phyloP scores from a whole-genome alignment of 768 basidiomycete species.

The Tulasnella sp. region DNA sequence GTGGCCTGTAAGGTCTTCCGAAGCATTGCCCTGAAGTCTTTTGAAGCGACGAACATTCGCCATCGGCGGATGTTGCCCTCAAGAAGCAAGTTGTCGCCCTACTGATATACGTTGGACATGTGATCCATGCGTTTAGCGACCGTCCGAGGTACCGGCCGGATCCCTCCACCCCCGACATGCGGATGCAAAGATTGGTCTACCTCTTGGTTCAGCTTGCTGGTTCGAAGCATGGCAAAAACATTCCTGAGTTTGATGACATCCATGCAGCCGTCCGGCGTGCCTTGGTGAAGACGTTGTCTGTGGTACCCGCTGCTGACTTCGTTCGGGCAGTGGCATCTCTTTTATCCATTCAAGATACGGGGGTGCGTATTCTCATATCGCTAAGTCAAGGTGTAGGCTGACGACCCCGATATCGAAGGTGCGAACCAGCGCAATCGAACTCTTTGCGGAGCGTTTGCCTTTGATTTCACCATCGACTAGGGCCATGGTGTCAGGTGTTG shows the following conservation, averaged over 20 bases:
- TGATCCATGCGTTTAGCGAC: constrained; percentile 30
- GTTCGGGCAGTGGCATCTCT: constrained; percentile 43
- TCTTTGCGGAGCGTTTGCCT: constrained; percentile 54
- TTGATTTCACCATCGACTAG: constrained; percentile 47
- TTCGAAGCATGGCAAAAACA: background rate
- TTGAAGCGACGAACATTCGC: constrained; percentile 7
- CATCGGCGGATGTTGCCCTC: constrained; percentile 27
- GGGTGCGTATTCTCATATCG: constrained; percentile 31
- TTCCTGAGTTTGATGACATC: background rate
- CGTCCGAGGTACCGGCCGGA: constrained; percentile 21
- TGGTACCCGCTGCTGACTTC: constrained; percentile 64
- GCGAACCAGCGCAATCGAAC: constrained; percentile 52
- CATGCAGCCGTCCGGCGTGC: constrained; percentile 33
- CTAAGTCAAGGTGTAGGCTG: background rate
- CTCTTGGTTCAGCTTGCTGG: background rate
- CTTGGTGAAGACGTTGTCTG: constrained; percentile 41
- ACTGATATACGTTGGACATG: constrained; percentile 47
- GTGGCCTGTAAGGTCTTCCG: background rate
- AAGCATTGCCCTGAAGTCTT: background rate
- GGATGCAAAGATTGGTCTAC: constrained; percentile 7
- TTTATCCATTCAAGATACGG: constrained; percentile 39
- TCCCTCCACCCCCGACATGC: background rate
- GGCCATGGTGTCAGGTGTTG: constrained; percentile 34
- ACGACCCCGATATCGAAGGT: constrained; percentile 32
- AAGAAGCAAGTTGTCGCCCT: constrained; percentile 57